Percentiles rank a stretch among this genome's conserved stretches.
Evolutionary conservation across 768 basidiomycete species (phyloP).

Genomic region (Coprinopsis strossmayeri): DNA sequence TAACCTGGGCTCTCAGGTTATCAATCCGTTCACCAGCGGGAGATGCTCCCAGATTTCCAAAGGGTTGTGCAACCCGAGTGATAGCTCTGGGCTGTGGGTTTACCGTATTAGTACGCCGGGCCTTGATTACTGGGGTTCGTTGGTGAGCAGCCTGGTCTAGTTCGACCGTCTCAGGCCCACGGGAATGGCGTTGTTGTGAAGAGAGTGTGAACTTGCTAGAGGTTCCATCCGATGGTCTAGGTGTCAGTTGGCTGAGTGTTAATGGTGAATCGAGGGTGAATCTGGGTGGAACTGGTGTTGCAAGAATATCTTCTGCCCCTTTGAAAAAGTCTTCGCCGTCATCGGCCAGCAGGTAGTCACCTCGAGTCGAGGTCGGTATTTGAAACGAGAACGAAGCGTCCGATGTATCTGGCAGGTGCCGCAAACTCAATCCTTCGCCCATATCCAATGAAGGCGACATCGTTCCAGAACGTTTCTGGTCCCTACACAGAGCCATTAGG

Average conservation of each 20-base stretch:
- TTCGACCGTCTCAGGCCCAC: conserved; percentile 10
- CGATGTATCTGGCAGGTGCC: conserved; percentile 50
- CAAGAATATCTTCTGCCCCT: conserved; percentile 31
- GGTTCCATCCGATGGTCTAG: conserved; percentile 20
- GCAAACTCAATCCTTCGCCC: conserved; percentile 38
- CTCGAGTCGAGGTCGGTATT: conserved; percentile 38
- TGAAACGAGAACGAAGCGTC: conserved; percentile 50
- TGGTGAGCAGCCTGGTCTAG: conserved; percentile 6
- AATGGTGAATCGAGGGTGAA: conserved; percentile 23
- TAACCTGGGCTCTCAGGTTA: conserved; percentile 21
- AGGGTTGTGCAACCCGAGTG: conserved; percentile 7
- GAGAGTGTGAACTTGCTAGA: background rate
- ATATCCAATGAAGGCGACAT: conserved; percentile 22
- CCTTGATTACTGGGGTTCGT: conserved; percentile 11
- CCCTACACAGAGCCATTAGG: background rate
- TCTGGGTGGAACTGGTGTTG: conserved; percentile 25
- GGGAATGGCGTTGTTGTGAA: background rate
- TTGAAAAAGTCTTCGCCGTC: conserved; percentile 43
- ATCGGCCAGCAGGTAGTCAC: conserved; percentile 45
- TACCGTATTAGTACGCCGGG: conserved; percentile 7
- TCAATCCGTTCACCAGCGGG: conserved; percentile 17
- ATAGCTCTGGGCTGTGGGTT: conserved; percentile 16
- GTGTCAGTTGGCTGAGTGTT: conserved; percentile 35
- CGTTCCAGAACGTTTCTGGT: conserved; percentile 1
- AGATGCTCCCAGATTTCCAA: conserved; percentile 14